These are phyloP conservation scores for Solanum ahanhuiri DNA, from an alignment of 257 asterid species.

Conservation along the genomic window DNA sequence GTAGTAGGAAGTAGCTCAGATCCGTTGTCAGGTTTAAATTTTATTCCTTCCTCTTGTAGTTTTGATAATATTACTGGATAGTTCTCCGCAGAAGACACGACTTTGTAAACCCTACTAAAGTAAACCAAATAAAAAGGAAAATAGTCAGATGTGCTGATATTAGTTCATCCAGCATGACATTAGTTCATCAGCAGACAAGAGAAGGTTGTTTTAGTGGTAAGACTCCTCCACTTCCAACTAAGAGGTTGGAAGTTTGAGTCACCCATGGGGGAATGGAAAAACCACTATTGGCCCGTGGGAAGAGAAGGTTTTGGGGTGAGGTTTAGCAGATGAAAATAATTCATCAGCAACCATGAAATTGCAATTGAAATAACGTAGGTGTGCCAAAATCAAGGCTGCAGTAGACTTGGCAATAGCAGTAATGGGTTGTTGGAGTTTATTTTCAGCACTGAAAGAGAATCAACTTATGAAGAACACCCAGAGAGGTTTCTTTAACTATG, in stretches of 20 bases:
- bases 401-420: neutral
- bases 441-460: neutral
- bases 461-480: neutral
- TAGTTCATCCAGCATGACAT: neutral
- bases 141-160: neutral
- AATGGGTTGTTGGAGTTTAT: neutral
- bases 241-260: neutral
- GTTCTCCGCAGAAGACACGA: conserved; percentile 62
- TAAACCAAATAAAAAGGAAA: neutral
- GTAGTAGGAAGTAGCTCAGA: conserved; percentile 68
- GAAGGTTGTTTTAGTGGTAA: neutral
- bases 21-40: conserved; percentile 72
- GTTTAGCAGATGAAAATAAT: neutral
- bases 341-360: neutral
- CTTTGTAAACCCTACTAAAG: conserved; percentile 42
- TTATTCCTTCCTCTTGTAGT: conserved; percentile 65
- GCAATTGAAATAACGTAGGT: neutral
- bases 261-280: neutral
- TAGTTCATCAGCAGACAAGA: neutral
- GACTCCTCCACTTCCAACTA: neutral
- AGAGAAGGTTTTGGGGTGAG: neutral
- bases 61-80: conserved; percentile 50
- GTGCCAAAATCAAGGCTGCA: neutral
- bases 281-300: neutral
- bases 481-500: neutral